Evolutionary conservation across 192 early-diverging fungal genomes (phyloP).

Genomic region (Lunasporangiospora selenospora): DNA sequence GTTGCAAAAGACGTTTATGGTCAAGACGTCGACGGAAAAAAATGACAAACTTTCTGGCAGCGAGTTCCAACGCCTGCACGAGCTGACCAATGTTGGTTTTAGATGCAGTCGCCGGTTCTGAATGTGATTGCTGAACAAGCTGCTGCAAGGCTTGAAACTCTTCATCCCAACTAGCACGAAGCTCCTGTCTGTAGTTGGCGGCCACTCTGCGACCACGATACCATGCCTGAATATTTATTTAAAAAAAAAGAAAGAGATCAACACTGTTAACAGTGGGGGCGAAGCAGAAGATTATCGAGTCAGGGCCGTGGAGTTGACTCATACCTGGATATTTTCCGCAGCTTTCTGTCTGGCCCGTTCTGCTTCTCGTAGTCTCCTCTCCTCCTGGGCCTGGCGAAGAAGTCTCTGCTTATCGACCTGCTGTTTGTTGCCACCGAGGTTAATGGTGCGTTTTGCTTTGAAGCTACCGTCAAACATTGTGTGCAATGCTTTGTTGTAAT

Average conservation of each 20-base stretch:
- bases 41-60: constrained; percentile 42
- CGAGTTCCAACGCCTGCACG: not conserved
- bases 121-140: not conserved
- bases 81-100: constrained; percentile 4
- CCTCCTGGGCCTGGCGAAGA: constrained; percentile 72
- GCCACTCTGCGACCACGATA: constrained; percentile 59
- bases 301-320: not conserved
- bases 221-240: constrained; percentile 56
- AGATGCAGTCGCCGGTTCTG: not conserved
- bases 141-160: constrained; percentile 3
- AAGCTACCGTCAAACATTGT: constrained; percentile 81
- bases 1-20: constrained; percentile 17
- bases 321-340: constrained; percentile 72
- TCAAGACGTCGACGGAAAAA: constrained; percentile 49
- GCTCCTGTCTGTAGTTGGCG: constrained; percentile 16
- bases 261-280: not conserved
- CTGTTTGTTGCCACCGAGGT: constrained; percentile 77
- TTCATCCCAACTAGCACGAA: constrained; percentile 50
- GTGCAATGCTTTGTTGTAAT: not conserved
- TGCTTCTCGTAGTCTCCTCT: constrained; percentile 72
- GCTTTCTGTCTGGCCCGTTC: constrained; percentile 66
- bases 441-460: constrained; percentile 78
- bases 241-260: not conserved
- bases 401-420: constrained; percentile 73
- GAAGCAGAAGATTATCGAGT: not conserved